These are phyloP conservation scores for Avena atlantica DNA, from an alignment of 176 grass and related monocot genomes.

Conservation along the genomic window DNA sequence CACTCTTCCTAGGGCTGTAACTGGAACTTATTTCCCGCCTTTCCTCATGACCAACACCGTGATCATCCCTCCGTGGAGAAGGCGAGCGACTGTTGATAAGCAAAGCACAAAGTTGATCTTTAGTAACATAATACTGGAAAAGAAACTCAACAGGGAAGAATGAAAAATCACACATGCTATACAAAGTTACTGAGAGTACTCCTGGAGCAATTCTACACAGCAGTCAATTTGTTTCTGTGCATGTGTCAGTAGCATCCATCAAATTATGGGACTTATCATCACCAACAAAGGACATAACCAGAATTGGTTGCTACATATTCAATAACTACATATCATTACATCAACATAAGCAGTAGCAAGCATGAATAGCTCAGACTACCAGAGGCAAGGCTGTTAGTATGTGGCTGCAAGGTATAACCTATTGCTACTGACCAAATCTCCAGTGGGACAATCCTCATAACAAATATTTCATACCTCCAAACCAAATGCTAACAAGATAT, in stretches of 20 bases:
- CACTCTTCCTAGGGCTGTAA: slow-evolving; percentile 50
- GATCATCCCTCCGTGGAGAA: slow-evolving; percentile 53
- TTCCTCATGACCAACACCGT: slow-evolving; percentile 42
- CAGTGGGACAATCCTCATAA: neutral
- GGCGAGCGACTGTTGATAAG: slow-evolving; percentile 34
- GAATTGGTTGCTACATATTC: slow-evolving; percentile 16
- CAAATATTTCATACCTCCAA: neutral
- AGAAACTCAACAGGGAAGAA: slow-evolving; percentile 15
- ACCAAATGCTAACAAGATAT: slow-evolving; percentile 12
- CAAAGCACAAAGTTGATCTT: neutral
- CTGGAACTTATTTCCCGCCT: slow-evolving; percentile 43
- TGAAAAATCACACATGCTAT: neutral
- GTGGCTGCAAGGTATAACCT: slow-evolving; percentile 15
- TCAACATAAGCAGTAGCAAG: neutral
- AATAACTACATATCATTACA: neutral
- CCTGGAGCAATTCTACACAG: too few relatives aligned
- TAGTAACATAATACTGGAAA: neutral
- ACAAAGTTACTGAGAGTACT: neutral
- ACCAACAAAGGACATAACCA: too few relatives aligned
- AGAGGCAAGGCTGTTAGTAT: neutral
- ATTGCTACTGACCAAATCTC: neutral
- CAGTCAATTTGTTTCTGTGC: too few relatives aligned
- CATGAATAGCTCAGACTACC: neutral
- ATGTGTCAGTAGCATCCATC: neutral
- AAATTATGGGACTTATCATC: neutral